These are phyloP conservation scores for Orychophragmus violaceus DNA, from an alignment of 345 rosid genomes.

Conservation along the genomic window DNA sequence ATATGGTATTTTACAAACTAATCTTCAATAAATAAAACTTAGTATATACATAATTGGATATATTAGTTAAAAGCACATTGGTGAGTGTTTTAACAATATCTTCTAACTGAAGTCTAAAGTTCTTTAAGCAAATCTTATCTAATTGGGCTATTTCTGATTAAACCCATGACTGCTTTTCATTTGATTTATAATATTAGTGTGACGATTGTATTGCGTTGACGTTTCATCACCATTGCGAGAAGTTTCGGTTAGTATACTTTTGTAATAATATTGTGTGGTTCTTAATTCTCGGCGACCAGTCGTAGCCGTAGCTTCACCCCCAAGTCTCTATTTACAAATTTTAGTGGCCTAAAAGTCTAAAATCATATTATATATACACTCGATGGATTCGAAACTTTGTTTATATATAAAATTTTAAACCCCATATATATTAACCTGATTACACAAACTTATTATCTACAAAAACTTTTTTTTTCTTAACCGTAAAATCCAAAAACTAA, in stretches of 20 bases:
- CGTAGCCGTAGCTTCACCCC: not conserved
- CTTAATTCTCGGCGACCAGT: not conserved
- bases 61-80: not conserved
- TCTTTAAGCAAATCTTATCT: not conserved
- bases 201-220: conserved; percentile 39
- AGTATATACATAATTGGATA: not conserved
- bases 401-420: too few species aligned
- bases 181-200: not conserved
- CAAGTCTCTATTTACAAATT: not conserved
- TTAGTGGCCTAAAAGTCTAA: not conserved
- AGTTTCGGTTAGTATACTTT: not conserved
- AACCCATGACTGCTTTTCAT: not conserved
- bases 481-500: too few species aligned
- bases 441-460: too few species aligned
- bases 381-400: too few species aligned
- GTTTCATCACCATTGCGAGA: conserved; percentile 39
- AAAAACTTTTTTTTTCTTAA: too few species aligned
- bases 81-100: not conserved
- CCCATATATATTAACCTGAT: too few species aligned
- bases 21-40: not conserved
- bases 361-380: too few species aligned
- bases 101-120: not conserved
- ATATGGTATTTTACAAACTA: not conserved
- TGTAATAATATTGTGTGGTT: not conserved
- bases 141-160: not conserved